These are phyloP conservation scores for Dryadomyces quercivorus DNA, from an alignment of 2,329 filamentous ascomycete genomes.

Conservation along the genomic window DNA sequence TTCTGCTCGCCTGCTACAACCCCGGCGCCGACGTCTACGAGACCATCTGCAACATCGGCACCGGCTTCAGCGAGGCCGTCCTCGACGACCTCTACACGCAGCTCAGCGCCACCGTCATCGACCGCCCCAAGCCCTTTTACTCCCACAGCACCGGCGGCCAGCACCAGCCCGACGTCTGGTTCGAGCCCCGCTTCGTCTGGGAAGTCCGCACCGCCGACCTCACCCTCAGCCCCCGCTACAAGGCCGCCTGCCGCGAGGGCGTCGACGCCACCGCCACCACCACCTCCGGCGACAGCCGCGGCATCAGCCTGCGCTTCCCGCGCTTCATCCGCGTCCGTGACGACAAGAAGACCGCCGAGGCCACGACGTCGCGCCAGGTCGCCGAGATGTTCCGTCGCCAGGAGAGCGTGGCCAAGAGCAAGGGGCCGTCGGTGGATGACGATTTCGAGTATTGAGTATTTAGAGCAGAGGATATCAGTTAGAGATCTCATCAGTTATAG, in stretches of 20 bases:
- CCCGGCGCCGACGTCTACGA: conserved; percentile 70
- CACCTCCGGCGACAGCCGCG: conserved; percentile 44
- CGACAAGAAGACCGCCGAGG: conserved; percentile 91
- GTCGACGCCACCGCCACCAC: conserved; percentile 40
- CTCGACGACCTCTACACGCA: conserved; percentile 75
- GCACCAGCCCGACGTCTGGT: conserved; percentile 97
- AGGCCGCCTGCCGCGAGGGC: conserved; percentile 75
- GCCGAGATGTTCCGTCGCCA: conserved; percentile 97
- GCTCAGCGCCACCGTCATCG: conserved; percentile 69
- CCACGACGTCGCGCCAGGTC: conserved; percentile 72
- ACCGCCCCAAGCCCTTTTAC: conserved; percentile 90
- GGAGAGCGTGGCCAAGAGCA: conserved; percentile 77
- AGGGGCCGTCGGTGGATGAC: conserved; percentile 81
- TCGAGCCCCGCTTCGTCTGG: conserved; percentile 90
- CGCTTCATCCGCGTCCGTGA: conserved; percentile 84
- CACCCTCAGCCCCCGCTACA: conserved; percentile 84
- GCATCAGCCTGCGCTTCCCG: conserved; percentile 83
- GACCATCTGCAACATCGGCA: conserved; percentile 96
- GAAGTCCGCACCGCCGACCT: conserved; percentile 95
- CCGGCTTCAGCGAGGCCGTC: conserved; percentile 87
- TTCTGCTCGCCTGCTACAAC: conserved; percentile 92
- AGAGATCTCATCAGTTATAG: too few species aligned
- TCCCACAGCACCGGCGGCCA: conserved; percentile 70
- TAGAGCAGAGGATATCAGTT: too few species aligned
- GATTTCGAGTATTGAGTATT: conserved; percentile 99